Base-by-base conservation (phyloP, 768 basidiomycete genomes). In the Phlebiopsis flavidoalba region DNA sequence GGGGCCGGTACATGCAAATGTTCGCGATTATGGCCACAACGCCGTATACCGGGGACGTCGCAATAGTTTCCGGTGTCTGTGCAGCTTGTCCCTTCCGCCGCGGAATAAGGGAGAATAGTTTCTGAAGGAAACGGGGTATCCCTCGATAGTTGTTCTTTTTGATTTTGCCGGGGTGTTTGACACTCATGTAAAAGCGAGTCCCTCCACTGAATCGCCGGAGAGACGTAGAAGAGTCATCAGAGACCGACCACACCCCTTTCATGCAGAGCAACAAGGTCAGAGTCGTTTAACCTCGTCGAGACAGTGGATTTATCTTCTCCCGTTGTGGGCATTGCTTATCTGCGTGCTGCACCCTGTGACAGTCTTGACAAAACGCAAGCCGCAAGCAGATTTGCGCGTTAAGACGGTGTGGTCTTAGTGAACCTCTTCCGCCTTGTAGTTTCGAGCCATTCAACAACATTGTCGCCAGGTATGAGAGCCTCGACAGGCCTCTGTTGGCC, bases 351-450 rank as follows among this genome's bases (percentile, higher is more conserved):
- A 15, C 86, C 89, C 61, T 83, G 82, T 14, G 83, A 83, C 40
- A 93, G 72, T 72, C 97, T 98, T 66, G 91, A 81, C 7, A 95
- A n/a, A n/a, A 78, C 7, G 91, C 89, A 35, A 91, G 85, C 84
- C 6, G 88, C 83, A 12, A n/a, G 85, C 79, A n/a, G n/a, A n/a
- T n/a, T n/a, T 45, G 84, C 86, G 31, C 82, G 83, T n/a, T 24
- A 91, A 68, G 19, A 73, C 67, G 0, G 70, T 51, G 62, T n/a
- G n/a, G n/a, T 86, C 78, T 6, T 71, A n/a, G 69, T 8, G 77
- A 74, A 60, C 80, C 79, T 37, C 79, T 37, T 75, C 79, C 31
- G 85, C 79, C 46, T 82, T 81, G 12, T 72, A n/a, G n/a, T 72
- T 63, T 85, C 82, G 31, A 98, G 74, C 40, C 40, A 96, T 35